phyloP scores from a whole-genome alignment of 2,329 filamentous ascomycete genomes.

The Fusarium nematophilum region DNA sequence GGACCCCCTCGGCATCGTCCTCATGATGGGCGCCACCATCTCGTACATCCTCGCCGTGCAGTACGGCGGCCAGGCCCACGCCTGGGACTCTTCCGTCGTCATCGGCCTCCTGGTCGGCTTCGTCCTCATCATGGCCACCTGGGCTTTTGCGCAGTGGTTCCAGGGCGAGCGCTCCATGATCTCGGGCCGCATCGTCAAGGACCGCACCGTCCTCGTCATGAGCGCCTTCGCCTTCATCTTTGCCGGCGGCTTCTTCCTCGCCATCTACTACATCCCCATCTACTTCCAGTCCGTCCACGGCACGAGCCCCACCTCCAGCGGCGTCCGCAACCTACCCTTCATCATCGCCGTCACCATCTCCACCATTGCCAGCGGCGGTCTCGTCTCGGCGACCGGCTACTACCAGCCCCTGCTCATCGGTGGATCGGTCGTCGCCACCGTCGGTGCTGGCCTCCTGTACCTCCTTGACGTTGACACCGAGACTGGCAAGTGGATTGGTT shows the following conservation, averaged over 20 bases:
- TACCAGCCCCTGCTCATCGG: constrained; percentile 60
- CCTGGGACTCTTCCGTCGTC: constrained; percentile 55
- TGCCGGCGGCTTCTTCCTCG: constrained; percentile 56
- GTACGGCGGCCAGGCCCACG: constrained; percentile 58
- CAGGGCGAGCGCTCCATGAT: constrained; percentile 61
- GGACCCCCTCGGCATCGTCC: constrained; percentile 57
- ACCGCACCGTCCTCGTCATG: constrained; percentile 53
- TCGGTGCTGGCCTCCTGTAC: constrained; percentile 58
- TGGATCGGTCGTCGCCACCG: constrained; percentile 55
- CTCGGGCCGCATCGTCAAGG: constrained; percentile 51
- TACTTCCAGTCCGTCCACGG: constrained; percentile 58
- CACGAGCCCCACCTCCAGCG: constrained; percentile 52
- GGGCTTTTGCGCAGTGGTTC: constrained; percentile 52
- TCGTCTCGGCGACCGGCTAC: constrained; percentile 54
- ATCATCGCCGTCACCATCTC: constrained; percentile 58
- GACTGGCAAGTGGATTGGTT: constrained; percentile 62
- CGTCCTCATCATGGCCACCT: constrained; percentile 48
- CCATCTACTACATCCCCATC: constrained; percentile 61
- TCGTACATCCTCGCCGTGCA: constrained; percentile 59
- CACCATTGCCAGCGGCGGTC: constrained; percentile 53
- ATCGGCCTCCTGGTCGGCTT: constrained; percentile 58
- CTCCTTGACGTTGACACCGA: constrained; percentile 53
- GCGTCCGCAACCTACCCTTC: constrained; percentile 59
- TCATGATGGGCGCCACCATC: constrained; percentile 59
- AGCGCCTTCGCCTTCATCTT: constrained; percentile 56